Evolutionary conservation across 805 yeast genomes (phyloP), one percentile per base, ranked within the genome.

Genomic region (Saccharomyces jurei): DNA sequence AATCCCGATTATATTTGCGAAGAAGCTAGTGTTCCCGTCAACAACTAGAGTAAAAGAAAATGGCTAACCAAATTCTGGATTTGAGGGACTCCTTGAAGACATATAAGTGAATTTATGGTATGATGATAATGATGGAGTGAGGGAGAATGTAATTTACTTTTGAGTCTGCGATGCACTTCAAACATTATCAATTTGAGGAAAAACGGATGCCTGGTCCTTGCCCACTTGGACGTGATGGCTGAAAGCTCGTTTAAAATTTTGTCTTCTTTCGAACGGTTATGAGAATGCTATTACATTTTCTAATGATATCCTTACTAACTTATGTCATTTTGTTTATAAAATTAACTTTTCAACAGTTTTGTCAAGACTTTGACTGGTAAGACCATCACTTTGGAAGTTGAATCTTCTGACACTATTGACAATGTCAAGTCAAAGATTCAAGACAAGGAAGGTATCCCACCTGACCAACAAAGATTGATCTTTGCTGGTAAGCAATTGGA

Each of bases 401-500:
- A 90, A 84, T 89, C 97, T 70, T 88, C 96, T 72, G 97, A 90
- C 86, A 89, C 97, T 75, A 90, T 90, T 79, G 97, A 91, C 87
- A 90, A 90, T 74, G 97, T 90, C 84, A 90, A 91, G 84, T 84
- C 96, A 76, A 91, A 91, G 86, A 91, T 90, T 78, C 96, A 89
- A 81, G 96, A 92, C 86, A 91, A 91, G 85, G 98, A 92, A 79
- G 97, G 97, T 76, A 92, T 92, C 69, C 98, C 98, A 77, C 97
- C 98, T 73, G 97, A 92, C 80, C 98, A 92, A 79, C 98, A 92
- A 82, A 89, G 99, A 83, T 87, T 94, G 74, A 92, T 92, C 84
- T 92, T 94, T 75, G 98, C 98, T 74, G 99, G 99, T 83, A 92
- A 92, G 85, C 99, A 92, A 82, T 88, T 92, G 74, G 97, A 92